A percentile compares a stretch with the other conserved stretches of the same genome.
phyloP scores from a whole-genome alignment of 2,329 filamentous ascomycete genomes.

The Colletotrichum lupini region DNA sequence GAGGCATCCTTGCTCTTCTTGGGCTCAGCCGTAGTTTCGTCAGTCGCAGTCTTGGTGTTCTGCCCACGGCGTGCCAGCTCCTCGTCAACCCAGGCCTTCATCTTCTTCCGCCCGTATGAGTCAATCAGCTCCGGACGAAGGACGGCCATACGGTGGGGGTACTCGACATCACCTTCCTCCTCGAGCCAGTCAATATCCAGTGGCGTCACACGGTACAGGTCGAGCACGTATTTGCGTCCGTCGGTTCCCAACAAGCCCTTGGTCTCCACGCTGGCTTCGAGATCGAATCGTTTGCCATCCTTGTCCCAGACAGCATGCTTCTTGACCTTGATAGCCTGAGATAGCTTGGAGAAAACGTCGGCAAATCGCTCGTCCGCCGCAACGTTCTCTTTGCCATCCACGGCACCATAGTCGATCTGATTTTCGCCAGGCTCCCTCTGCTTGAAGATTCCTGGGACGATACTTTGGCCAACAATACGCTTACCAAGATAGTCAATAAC shows the following conservation, averaged over 20 bases:
- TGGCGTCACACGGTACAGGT: conserved; percentile 94
- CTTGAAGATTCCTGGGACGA: conserved; percentile 99
- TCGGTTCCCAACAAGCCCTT: conserved; percentile 98
- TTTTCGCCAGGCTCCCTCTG: conserved; percentile 97
- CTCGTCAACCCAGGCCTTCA: conserved; percentile 87
- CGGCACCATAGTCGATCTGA: conserved; percentile 98
- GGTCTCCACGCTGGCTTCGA: conserved; percentile 96
- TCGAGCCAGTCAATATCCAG: conserved; percentile 93
- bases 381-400: conserved; percentile 96
- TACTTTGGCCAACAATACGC: conserved; percentile 96
- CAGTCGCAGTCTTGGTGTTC: conserved; percentile 49
- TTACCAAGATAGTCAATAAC: conserved; percentile 98
- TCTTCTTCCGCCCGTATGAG: conserved; percentile 83
- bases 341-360: conserved; percentile 87
- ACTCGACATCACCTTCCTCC: conserved; percentile 70
- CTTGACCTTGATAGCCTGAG: conserved; percentile 90
- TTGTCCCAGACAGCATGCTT: conserved; percentile 98
- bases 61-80: conserved; percentile 75
- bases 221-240: conserved; percentile 96
- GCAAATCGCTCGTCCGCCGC: conserved; percentile 90
- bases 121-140: conserved; percentile 92
- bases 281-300: conserved; percentile 86
- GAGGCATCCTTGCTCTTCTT: conserved; percentile 40
- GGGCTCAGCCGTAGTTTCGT: conserved; percentile 41
- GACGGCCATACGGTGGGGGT: conserved; percentile 97